Evolutionary conservation across 225 moss, liverwort and hornwort genomes (phyloP), one percentile per base, ranked within the genome.

Genomic region (Pseudisothecium myosuroides): DNA sequence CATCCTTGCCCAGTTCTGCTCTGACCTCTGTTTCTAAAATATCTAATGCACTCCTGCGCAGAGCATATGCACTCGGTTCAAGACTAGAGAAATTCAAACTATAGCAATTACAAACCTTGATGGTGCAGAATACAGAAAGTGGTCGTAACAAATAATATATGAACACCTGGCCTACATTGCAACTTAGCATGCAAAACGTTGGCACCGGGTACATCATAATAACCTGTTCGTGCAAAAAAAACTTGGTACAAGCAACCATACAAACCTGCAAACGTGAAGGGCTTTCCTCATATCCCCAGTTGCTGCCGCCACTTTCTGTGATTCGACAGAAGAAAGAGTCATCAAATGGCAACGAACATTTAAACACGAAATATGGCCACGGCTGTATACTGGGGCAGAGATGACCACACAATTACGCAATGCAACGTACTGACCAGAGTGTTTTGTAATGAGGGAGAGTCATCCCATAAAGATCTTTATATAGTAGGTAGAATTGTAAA

Each of bases 201-300:
- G 72, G 76, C 83, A 90, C 55, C 76, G 34, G 34, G 43, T 81
- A 72, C 65, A 82, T 78, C 64, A 72, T 14, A 82, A 85, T 82
- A 85, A 50, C 64, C 71, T 87, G 41, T 85, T 81, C 76, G 27
- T 41, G 60, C 41, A 83, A 80, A 65, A 52, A 29, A n/a, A 73
- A 43, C 45, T 66, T 29, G 49, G 89, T 54, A 86, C 16, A 76
- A 74, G 61, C 49, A 71, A 86, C 52, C 55, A 87, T 31, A 85
- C 88, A 47, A 89, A 95, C 97, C 96, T 96, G 96, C 98, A 99
- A 76, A 97, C 95, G 83, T 96, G 94, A 80, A 97, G 95, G 47
- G 96, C 98, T 90, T 96, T 97, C 87, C 97, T 92, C 97, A 99
- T 99, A 89, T 99, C 99, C 84, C 99, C 99, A 81, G 96, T 93